Base-by-base conservation (phyloP, 768 basidiomycete genomes). In the Russula vinacea region DNA sequence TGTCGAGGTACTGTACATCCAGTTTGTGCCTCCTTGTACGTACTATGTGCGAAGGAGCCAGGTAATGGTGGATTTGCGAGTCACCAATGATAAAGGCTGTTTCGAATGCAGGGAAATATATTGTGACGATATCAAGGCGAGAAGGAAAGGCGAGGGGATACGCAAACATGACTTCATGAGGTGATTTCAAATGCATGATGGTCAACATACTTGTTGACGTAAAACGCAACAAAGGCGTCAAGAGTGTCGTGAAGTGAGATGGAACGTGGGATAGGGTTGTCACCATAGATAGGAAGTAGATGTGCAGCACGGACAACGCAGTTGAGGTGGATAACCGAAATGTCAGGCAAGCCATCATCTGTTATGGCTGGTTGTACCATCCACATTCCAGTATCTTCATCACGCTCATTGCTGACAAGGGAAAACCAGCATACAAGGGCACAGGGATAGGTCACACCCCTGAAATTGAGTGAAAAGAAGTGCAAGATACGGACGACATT, bases 351-450 rank as follows among this genome's bases (percentile, higher is more conserved):
- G 16, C 50, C 29, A 14, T 17, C 26, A 7, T 32, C 29, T 13
- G 16, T 11, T 0, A 17, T 5, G 17, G 32, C 14, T 1, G 50
- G 50, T 29, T 32, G 16, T 1, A 51, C 29, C 1, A 32, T 6
- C 50, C 50, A 51, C 26, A 26, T 29, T 2, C 50, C 50, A 6
- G 50, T 51, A 5, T 32, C 50, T 32, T 51, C 50, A 51, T 51
- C 17, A 10, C 29, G 50, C 32, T 51, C 16, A 10, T 29, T 16
- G 7, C 16, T 29, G 6, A 32, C 6, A 16, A 7, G 22, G 9
- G 22, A 47, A 7, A 22, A 22, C 45, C 98, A 69, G 87, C 88
- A 66, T 1, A 47, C 22, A 8, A 47, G 45, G 8, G 45, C 45
- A 10, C 45, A 47, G 1, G 3, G 22, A 47, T 47, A 47, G 4